These are phyloP conservation scores for Trichoderma arundinaceum DNA, from an alignment of 2,329 filamentous ascomycete species.

Conservation along the genomic window DNA sequence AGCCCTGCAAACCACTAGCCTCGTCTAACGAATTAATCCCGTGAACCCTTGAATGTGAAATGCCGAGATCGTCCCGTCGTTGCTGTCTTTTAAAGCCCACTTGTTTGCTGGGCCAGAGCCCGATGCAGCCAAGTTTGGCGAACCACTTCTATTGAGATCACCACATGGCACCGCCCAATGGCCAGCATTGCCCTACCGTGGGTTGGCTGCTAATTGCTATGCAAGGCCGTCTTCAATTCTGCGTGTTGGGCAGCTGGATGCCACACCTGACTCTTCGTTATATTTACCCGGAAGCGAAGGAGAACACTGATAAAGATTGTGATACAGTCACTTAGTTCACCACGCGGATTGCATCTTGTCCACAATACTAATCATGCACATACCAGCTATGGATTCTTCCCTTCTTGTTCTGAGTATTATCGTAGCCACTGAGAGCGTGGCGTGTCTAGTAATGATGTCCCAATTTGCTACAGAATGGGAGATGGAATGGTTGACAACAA, in stretches of 20 bases:
- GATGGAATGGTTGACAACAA: neutral
- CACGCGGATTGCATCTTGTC: neutral
- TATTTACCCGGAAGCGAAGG: conserved; percentile 3
- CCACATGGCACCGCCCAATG: conserved; percentile 20
- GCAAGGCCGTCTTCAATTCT: conserved; percentile 13
- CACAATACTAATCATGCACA: neutral
- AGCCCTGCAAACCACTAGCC: conserved; percentile 7
- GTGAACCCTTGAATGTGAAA: conserved; percentile 7
- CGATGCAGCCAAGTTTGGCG: neutral
- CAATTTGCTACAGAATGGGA: neutral
- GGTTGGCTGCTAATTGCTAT: neutral
- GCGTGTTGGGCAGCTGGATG: neutral
- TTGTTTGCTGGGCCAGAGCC: neutral
- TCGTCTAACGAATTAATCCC: neutral
- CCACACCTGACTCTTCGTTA: neutral
- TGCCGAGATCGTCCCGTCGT: conserved; percentile 17
- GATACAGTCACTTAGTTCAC: neutral
- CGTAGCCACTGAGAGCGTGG: neutral
- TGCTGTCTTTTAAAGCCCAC: neutral
- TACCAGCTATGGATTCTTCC: neutral
- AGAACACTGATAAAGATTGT: neutral
- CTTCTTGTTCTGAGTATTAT: neutral
- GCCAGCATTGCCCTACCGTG: neutral
- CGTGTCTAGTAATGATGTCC: neutral
- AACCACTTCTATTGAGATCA: conserved; percentile 12